A percentile compares a stretch with the other conserved stretches of the same genome.
Evolutionary conservation across 2,329 filamentous ascomycete genomes (phyloP).

Genomic region (Pseudogymnoascus sp.): DNA sequence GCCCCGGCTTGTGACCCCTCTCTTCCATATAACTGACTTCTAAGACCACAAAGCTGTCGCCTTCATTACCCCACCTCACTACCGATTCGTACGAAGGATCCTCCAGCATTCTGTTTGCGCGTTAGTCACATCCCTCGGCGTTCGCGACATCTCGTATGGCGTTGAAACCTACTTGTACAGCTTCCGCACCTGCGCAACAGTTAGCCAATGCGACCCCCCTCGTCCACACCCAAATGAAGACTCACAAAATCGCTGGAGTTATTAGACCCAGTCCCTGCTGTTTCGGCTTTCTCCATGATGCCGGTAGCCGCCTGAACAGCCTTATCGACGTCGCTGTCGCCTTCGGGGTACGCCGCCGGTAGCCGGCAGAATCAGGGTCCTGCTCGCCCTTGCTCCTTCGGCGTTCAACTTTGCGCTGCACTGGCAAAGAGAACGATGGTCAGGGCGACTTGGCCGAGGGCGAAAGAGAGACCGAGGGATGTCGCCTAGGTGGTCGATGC

Average conservation of each 20-base stretch:
- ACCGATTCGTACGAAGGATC: constrained; percentile 88
- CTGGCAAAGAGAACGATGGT: not conserved
- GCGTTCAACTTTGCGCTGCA: not conserved
- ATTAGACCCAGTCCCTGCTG: constrained; percentile 42
- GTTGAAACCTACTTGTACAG: constrained; percentile 73
- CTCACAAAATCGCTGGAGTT: constrained; percentile 95
- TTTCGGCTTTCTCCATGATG: constrained; percentile 28
- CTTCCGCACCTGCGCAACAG: constrained; percentile 71
- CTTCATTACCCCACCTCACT: constrained; percentile 90
- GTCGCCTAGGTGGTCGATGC: constrained; percentile 3
- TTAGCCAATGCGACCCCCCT: constrained; percentile 16
- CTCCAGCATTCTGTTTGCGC: constrained; percentile 75
- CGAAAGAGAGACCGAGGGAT: not conserved
- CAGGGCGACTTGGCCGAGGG: constrained; percentile 2
- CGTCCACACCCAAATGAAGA: constrained; percentile 26
- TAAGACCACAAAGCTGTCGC: constrained; percentile 92
- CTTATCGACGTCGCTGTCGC: not conserved
- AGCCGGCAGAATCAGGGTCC: constrained; percentile 5
- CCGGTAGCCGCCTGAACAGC: constrained; percentile 1
- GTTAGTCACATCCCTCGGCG: constrained; percentile 27
- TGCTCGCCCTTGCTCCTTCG: not conserved
- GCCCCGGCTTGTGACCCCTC: not conserved
- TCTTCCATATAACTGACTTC: constrained; percentile 56
- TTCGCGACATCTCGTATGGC: constrained; percentile 6
- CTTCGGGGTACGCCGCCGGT: not conserved